These are phyloP conservation scores for Ettlia oleoabundans DNA, from an alignment of 139 green algal genomes.

Conservation along the genomic window DNA sequence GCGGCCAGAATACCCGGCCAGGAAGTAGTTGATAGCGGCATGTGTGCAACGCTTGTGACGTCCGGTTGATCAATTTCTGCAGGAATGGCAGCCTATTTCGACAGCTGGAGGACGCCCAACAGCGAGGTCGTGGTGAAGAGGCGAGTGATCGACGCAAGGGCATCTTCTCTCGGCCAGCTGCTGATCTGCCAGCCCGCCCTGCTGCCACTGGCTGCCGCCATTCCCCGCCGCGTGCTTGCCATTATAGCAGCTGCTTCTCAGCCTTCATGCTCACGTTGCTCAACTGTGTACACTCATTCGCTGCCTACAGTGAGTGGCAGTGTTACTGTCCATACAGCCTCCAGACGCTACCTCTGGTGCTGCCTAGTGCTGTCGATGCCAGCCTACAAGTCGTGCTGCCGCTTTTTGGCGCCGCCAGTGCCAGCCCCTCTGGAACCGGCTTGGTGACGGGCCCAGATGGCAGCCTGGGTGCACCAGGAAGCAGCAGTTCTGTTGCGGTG, in stretches of 20 bases:
- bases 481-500: too few relatives aligned
- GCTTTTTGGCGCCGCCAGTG: conserved; percentile 7
- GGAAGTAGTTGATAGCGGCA: too few relatives aligned
- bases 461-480: neutral
- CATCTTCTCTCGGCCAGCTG: too few relatives aligned
- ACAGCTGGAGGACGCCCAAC: neutral
- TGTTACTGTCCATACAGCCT: neutral
- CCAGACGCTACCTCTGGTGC: neutral
- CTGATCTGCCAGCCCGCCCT: too few relatives aligned
- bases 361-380: neutral
- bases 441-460: neutral
- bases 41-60: too few relatives aligned
- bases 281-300: too few relatives aligned
- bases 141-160: too few relatives aligned
- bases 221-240: too few relatives aligned
- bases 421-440: neutral
- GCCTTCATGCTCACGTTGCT: too few relatives aligned
- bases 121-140: neutral
- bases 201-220: too few relatives aligned
- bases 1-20: too few relatives aligned
- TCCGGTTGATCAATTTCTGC: neutral
- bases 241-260: too few relatives aligned
- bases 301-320: conserved; percentile 18
- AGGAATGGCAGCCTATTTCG: neutral
- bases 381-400: neutral